A percentile compares a stretch with the other conserved stretches of the same genome.
Evolutionary conservation across 73 alveolate genomes (phyloP).

Genomic region (Paramecium sexaurelia): DNA sequence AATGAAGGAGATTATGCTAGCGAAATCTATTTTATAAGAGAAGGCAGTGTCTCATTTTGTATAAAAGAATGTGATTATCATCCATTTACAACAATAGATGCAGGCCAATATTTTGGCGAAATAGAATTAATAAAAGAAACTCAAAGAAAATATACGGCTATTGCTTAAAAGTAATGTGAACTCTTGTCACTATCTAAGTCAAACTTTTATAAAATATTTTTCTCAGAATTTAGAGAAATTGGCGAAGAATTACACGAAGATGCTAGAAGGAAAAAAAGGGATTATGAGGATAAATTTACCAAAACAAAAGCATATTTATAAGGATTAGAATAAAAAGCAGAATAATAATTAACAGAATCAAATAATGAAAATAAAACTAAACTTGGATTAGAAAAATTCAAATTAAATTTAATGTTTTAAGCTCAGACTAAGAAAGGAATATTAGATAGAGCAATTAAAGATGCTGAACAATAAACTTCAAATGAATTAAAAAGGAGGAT

Average conservation of each 20-base stretch:
- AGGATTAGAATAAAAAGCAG: not conserved
- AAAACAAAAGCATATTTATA: not conserved
- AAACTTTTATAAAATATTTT: not conserved
- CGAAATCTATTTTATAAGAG: conserved; percentile 2
- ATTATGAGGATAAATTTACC: not conserved
- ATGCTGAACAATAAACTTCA: not conserved
- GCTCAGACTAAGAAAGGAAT: not conserved
- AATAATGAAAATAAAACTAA: not conserved
- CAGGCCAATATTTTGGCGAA: not conserved
- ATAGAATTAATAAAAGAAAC: not conserved
- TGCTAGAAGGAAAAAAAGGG: not conserved
- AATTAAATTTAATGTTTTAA: not conserved
- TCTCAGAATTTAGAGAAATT: not conserved
- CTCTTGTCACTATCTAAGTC: not conserved
- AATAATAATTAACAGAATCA: not conserved
- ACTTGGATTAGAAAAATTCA: not conserved
- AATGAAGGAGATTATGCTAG: conserved; percentile 28
- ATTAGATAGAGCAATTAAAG: not conserved
- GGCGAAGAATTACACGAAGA: not conserved
- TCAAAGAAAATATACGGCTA: not conserved
- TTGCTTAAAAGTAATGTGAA: not conserved
- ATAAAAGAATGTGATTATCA: not conserved
- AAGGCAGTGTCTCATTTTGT: not conserved
- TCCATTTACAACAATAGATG: not conserved
- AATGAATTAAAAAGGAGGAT: not conserved